Percentiles rank a stretch among this genome's conserved stretches.
Conservation (phyloP, 805 yeast genomes). For the Pichia rugopelliculosa region DNA sequence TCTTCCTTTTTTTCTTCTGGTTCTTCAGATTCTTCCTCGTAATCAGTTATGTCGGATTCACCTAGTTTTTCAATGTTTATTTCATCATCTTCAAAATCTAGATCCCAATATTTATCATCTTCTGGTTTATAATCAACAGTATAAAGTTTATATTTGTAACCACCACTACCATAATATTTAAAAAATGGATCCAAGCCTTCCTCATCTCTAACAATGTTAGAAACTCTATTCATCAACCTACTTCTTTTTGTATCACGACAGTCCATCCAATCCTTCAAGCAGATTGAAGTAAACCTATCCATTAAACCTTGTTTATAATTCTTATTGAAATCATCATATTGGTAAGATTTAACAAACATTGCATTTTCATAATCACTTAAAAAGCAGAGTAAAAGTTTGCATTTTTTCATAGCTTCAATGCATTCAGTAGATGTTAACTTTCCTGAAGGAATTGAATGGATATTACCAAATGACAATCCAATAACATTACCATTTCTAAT, state of each 20-base stretch:
- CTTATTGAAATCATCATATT: background rate
- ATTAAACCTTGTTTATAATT: background rate
- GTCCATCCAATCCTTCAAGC: background rate
- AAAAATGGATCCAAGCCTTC: background rate
- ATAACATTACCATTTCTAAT: conserved; percentile 5
- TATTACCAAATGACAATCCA: background rate
- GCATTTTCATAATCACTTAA: background rate
- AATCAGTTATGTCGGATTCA: no score
- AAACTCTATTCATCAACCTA: background rate
- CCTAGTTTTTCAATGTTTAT: no score
- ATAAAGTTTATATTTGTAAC: background rate
- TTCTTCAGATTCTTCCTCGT: no score
- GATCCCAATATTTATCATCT: background rate
- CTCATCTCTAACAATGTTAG: background rate
- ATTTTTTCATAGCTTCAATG: background rate
- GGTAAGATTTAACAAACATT: background rate
- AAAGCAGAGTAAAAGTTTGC: conserved; percentile 2
- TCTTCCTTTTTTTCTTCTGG: no score
- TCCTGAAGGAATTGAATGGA: background rate
- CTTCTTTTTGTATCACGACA: background rate
- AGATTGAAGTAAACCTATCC: no score
- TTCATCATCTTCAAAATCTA: no score
- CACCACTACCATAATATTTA: background rate
- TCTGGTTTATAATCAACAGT: background rate
- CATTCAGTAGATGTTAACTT: background rate